Percentiles rank a stretch among this genome's conserved stretches.
Conservation (phyloP, 2,329 filamentous ascomycete species). For the Trichoderma sp. region DNA sequence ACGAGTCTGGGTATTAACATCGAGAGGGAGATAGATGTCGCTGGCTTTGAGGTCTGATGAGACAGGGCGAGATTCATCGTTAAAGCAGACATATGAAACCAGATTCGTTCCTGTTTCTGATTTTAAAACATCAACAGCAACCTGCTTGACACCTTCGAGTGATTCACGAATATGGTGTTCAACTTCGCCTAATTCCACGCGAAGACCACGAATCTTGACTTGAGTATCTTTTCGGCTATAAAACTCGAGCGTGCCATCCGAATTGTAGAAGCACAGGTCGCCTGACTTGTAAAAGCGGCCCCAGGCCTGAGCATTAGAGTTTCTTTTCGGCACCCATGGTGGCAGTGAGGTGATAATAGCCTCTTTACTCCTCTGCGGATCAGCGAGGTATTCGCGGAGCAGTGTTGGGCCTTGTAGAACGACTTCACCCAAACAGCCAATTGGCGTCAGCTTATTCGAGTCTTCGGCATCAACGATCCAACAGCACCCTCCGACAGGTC, state of each 20-base stretch:
- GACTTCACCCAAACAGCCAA: conserved; percentile 17
- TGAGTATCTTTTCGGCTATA: conserved; percentile 56
- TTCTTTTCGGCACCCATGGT: neutral
- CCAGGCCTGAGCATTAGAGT: conserved; percentile 19
- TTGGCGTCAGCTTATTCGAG: neutral
- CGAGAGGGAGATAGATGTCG: neutral
- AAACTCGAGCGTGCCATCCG: conserved; percentile 41
- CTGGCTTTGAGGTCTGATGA: neutral
- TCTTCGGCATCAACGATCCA: neutral
- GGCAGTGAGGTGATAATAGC: neutral
- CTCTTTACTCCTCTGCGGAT: conserved; percentile 6
- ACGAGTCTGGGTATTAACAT: neutral
- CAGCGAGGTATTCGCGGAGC: conserved; percentile 12
- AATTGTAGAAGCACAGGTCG: conserved; percentile 44
- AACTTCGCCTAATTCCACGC: conserved; percentile 47
- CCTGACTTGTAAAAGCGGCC: conserved; percentile 44
- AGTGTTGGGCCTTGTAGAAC: conserved; percentile 14
- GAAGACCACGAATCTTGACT: conserved; percentile 58
- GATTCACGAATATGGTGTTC: conserved; percentile 21
- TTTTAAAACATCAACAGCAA: conserved; percentile 16
- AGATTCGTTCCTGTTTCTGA: neutral
- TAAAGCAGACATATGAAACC: conserved; percentile 11
- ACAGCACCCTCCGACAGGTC: conserved; percentile 12
- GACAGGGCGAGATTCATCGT: neutral
- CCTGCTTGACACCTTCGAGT: neutral